Percentiles rank a stretch among this genome's conserved stretches.
Evolutionary conservation across 2,329 filamentous ascomycete genomes (phyloP).

Genomic region (Stemphylium lycopersici): DNA sequence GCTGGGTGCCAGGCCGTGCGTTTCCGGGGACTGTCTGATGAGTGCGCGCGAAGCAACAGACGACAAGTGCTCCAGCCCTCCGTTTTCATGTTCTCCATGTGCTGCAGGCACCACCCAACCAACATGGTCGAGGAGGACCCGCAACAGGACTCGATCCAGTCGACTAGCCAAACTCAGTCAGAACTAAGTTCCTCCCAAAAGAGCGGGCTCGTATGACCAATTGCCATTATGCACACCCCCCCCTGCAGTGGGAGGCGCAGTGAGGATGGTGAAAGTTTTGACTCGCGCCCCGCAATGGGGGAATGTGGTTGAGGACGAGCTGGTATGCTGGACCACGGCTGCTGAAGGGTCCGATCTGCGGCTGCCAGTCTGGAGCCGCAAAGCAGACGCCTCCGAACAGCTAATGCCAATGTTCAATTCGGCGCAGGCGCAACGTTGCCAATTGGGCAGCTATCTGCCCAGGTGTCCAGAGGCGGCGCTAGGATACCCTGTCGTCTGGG

Average conservation of each 20-base stretch:
- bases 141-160: neutral
- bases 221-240: neutral
- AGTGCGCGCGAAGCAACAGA: neutral
- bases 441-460: neutral
- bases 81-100: no score
- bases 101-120: no score
- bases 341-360: no score
- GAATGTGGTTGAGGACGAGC: neutral
- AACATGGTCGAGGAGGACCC: neutral
- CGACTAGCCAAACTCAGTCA: neutral
- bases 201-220: neutral
- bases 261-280: neutral
- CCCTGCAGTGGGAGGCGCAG: neutral
- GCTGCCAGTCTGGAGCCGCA: no score
- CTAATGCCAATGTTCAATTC: no score
- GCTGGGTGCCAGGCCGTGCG: no score
- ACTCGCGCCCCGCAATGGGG: neutral
- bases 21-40: neutral
- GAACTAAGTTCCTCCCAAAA: neutral
- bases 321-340: no score
- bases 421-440: neutral
- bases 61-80: no score
- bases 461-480: neutral
- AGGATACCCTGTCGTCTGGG: slow-evolving; percentile 11
- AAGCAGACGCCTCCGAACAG: no score